Conservation (phyloP, 1,284 basidiomycete species). For the Leccinum griseonigrum region DNA sequence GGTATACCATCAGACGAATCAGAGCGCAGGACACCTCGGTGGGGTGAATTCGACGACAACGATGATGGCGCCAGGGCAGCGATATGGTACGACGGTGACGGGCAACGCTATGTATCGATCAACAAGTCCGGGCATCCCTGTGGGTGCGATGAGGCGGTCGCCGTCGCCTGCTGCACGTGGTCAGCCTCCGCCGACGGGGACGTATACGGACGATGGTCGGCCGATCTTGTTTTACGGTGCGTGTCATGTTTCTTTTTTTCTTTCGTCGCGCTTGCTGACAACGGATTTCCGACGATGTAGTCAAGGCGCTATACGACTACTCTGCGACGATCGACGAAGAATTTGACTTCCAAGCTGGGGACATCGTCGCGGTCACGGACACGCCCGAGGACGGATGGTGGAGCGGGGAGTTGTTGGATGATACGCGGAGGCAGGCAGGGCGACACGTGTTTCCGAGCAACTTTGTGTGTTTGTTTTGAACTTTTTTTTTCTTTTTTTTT, state of each 20-base stretch:
- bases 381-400: constrained; percentile 96
- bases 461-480: constrained; percentile 62
- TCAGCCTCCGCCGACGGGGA: constrained; percentile 51
- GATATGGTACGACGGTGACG: constrained; percentile 9
- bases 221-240: constrained; percentile 83
- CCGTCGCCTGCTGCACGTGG: constrained; percentile 37
- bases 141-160: constrained; percentile 20
- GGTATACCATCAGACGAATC: constrained; percentile 13
- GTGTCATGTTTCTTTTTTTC: constrained; percentile 11
- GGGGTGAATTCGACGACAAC: neutral
- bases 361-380: constrained; percentile 89
- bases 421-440: constrained; percentile 74
- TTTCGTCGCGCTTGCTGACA: neutral
- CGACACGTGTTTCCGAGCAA: constrained; percentile 92
- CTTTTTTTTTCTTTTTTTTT: neutral
- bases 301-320: constrained; percentile 94
- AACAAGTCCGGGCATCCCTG: constrained; percentile 17
- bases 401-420: constrained; percentile 85
- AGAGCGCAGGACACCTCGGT: constrained; percentile 7
- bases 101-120: constrained; percentile 13
- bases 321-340: constrained; percentile 83
- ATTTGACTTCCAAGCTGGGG: constrained; percentile 88
- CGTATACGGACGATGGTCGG: constrained; percentile 75
- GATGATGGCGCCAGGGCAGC: neutral
- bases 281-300: constrained; percentile 36